Conservation (phyloP, 2,329 filamentous ascomycete genomes). For the Pyrenochaeta sp. region DNA sequence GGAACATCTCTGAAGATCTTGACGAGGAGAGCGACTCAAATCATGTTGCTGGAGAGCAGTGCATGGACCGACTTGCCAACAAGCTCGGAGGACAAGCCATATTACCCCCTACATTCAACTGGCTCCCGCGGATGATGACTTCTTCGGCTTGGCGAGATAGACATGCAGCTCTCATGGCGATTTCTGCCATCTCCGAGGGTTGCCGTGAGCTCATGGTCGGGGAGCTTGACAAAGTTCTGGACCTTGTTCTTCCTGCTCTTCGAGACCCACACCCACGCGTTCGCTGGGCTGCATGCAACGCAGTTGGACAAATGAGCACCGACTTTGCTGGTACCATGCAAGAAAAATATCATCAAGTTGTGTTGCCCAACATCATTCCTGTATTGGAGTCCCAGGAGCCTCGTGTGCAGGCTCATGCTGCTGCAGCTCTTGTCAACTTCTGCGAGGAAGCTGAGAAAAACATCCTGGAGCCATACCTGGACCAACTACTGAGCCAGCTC, state of each 20-base stretch:
- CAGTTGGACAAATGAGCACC: constrained; percentile 99
- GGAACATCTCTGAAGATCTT: constrained; percentile 91
- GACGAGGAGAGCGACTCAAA: constrained; percentile 98
- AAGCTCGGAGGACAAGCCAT: constrained; percentile 96
- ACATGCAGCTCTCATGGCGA: constrained; percentile 97
- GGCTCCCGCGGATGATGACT: constrained; percentile 97
- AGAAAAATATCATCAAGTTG: constrained; percentile 86
- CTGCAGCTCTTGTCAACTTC: constrained; percentile 98
- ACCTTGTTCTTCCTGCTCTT: constrained; percentile 91
- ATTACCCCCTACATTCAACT: constrained; percentile 90
- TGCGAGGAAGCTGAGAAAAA: constrained; percentile 97
- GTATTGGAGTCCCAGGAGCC: constrained; percentile 89
- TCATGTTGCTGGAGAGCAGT: constrained; percentile 96
- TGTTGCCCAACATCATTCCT: constrained; percentile 90
- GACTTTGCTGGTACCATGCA: constrained; percentile 99
- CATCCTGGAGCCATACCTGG: constrained; percentile 90
- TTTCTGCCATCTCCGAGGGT: constrained; percentile 97
- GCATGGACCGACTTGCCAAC: constrained; percentile 96
- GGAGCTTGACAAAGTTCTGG: constrained; percentile 91
- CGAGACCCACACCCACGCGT: constrained; percentile 92
- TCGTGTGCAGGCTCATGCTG: constrained; percentile 94
- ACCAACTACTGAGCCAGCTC: constrained; percentile 82
- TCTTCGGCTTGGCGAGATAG: constrained; percentile 94
- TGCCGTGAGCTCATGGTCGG: constrained; percentile 95
- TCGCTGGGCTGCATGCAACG: constrained; percentile 96